Evolutionary conservation across 768 basidiomycete genomes (phyloP).

Genomic region (Pulveroboletus sp.): DNA sequence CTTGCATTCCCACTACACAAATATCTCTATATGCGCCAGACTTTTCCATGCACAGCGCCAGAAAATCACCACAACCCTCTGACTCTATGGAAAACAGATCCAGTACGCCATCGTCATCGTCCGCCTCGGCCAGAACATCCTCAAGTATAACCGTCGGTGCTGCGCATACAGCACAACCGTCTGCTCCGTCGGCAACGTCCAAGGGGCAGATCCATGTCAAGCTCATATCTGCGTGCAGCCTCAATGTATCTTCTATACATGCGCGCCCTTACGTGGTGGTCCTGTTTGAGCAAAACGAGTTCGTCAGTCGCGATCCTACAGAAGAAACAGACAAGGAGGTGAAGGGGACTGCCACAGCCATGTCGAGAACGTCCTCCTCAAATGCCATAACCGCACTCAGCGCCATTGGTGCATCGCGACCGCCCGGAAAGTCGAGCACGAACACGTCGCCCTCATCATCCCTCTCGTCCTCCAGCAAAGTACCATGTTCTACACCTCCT

Average conservation of each 20-base stretch:
- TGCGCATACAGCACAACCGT: constrained; percentile 24
- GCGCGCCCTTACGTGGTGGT: constrained; percentile 92
- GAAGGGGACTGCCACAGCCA: constrained; percentile 65
- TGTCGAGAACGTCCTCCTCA: constrained; percentile 55
- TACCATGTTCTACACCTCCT: constrained; percentile 26
- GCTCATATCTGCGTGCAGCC: constrained; percentile 83
- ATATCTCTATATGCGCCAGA: constrained; percentile 83
- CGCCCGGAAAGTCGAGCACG: constrained; percentile 38
- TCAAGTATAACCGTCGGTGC: constrained; percentile 20
- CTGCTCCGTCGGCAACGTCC: constrained; percentile 33
- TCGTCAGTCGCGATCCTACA: constrained; percentile 86
- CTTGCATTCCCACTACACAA: constrained; percentile 50
- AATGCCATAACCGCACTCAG: constrained; percentile 63
- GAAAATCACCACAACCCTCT: constrained; percentile 33
- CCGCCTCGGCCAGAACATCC: constrained; percentile 35
- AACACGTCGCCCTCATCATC: constrained; percentile 43
- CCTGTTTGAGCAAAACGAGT: constrained; percentile 99
- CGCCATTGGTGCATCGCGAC: constrained; percentile 51
- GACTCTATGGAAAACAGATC: constrained; percentile 33
- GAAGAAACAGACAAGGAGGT: constrained; percentile 84
- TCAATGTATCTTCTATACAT: constrained; percentile 62
- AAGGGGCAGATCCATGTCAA: constrained; percentile 91
- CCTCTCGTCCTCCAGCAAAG: constrained; percentile 36
- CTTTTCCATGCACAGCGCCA: constrained; percentile 71
- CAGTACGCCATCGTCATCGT: constrained; percentile 39